Base-by-base conservation (phyloP, 2,329 filamentous ascomycete species). In the Fusarium austroafricanum region DNA sequence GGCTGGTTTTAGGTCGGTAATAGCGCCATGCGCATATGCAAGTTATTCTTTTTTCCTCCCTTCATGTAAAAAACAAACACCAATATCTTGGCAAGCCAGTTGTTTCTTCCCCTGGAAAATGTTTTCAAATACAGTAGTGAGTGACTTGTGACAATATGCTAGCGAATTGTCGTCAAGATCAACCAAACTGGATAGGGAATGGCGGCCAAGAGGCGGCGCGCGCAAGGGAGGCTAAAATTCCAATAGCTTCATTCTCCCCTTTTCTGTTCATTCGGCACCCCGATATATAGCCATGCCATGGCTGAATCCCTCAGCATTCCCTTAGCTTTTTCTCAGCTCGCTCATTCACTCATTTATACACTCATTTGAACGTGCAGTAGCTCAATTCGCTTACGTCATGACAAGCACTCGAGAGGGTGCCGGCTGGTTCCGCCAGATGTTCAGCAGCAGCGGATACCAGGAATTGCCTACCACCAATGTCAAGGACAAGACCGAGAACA, bases 341-440 rank as follows among this genome's bases (percentile, higher is more conserved):
- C 18, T 35, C 51, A 59, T 42, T 35, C 33, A 35, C 17, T 15
- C 45, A 15, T 58, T 57, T 29, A 11, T 21, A 51, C 58, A 51
- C 43, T 57, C 51, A 15, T 58, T 51, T 31, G 31, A 26, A 21
- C 45, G 29, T 23, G 46, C 46, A 45, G 58, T 38, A 21, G 8
- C 47, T 42, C 18, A 29, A 45, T 39, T 57, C 61, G 58, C 45
- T 46, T 54, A 39, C 62, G n/a, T 15, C 2, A 64, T 64, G 61
- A n/a, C 52, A 2, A 38, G 37, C 23, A 37, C 40, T 18, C 23
- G 14, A 9, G 59, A 58, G 17, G 20, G 18, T 40, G 28, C 33
- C 14, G 54, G 51, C 20, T 64, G 61, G 59, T 58, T 62, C 18
- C 45, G 61, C 44, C 59, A 58, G 31, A 64, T 64, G 61, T 64